These are phyloP conservation scores for Trichoderma hamatum DNA, from an alignment of 2,329 filamentous ascomycete genomes.

Conservation along the genomic window DNA sequence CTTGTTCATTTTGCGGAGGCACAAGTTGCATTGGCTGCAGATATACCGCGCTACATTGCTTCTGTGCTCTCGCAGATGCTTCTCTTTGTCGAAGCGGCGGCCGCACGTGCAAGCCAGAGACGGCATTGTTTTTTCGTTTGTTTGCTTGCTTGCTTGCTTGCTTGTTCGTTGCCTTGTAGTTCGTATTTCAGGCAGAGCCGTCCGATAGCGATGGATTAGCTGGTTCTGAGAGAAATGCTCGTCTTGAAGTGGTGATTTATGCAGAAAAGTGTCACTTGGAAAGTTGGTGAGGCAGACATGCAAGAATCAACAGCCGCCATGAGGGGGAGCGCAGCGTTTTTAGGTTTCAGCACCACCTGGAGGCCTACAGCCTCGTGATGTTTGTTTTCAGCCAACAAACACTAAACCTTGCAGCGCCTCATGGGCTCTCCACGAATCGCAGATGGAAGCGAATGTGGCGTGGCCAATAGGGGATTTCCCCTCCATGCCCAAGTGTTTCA, in stretches of 20 bases:
- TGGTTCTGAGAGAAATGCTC: not conserved
- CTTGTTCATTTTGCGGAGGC: not conserved
- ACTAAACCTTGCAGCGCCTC: not conserved
- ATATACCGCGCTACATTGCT: not conserved
- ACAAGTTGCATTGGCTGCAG: slow-evolving; percentile 8
- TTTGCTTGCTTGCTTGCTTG: not conserved
- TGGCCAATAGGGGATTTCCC: not conserved
- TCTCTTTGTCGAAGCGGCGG: not conserved
- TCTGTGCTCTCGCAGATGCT: not conserved
- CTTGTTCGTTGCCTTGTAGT: not conserved
- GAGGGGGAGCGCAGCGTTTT: slow-evolving; percentile 1
- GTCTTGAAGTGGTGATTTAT: not conserved
- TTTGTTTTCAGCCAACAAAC: not conserved
- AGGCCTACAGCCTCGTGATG: slow-evolving; percentile 11
- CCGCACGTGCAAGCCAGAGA: not conserved
- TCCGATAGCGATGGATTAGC: not conserved
- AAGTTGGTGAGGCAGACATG: not conserved
- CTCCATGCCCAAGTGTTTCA: not conserved
- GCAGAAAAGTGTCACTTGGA: not conserved
- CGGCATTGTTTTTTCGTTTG: not conserved
- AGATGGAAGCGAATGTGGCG: not conserved
- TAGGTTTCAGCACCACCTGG: slow-evolving; percentile 3
- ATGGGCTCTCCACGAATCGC: not conserved
- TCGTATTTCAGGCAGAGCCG: not conserved
- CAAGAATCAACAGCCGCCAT: not conserved